phyloP scores from a whole-genome alignment of 345 rosid species.

The Populus tremula region DNA sequence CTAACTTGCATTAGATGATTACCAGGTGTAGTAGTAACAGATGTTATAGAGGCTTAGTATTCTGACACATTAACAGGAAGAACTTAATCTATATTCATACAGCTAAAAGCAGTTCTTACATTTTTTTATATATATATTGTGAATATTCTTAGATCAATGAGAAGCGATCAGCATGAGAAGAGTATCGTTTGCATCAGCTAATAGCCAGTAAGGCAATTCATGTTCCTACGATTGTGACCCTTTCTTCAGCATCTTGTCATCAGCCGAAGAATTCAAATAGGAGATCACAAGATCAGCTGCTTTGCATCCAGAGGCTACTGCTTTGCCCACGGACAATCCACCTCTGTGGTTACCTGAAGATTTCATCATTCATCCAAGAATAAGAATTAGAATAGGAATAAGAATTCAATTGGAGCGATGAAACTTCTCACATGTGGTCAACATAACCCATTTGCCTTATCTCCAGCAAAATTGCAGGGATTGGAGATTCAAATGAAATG shows the following conservation, averaged over 20 bases:
- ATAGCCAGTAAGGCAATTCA: not conserved
- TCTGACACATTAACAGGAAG: not conserved
- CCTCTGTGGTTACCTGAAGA: slow-evolving; percentile 80
- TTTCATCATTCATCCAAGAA: slow-evolving; percentile 1
- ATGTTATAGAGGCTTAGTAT: too few species aligned
- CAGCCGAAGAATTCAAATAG: slow-evolving; percentile 61
- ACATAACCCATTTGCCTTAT: not conserved
- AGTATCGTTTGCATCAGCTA: not conserved
- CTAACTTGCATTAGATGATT: too few species aligned
- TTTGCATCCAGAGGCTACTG: slow-evolving; percentile 76
- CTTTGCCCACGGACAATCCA: slow-evolving; percentile 84
- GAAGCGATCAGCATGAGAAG: not conserved
- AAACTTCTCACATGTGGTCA: not conserved
- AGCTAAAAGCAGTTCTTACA: too few species aligned
- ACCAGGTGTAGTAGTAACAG: too few species aligned
- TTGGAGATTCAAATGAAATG: not conserved
- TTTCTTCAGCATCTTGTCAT: slow-evolving; percentile 26
- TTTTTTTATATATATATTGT: too few species aligned
- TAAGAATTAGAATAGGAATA: not conserved
- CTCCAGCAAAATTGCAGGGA: not conserved
- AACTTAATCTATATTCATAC: not conserved
- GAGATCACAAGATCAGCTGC: slow-evolving; percentile 88
- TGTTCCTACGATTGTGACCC: slow-evolving; percentile 8
- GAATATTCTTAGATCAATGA: too few species aligned
- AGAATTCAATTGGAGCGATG: not conserved